These are phyloP conservation scores for Yarrowia sp. DNA, from an alignment of 805 yeast species.

Conservation along the genomic window DNA sequence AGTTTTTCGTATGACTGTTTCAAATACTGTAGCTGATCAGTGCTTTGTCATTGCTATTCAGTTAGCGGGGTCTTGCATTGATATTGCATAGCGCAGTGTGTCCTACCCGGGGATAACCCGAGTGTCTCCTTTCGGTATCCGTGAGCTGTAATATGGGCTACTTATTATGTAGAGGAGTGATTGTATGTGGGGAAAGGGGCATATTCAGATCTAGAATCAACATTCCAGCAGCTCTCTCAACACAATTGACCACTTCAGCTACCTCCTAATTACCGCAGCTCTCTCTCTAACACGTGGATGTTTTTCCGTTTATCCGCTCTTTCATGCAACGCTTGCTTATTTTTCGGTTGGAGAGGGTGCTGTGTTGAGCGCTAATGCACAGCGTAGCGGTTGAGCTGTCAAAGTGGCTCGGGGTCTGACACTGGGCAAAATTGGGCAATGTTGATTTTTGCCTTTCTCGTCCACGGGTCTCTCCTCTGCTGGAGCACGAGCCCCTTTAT, in stretches of 20 bases:
- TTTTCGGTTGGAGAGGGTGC: slow-evolving; percentile 3
- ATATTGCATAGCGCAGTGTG: not conserved
- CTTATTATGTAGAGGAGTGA: too few relatives aligned
- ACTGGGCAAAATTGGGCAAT: not conserved
- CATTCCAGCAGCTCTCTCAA: too few relatives aligned
- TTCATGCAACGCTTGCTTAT: slow-evolving; percentile 9
- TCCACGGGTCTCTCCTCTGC: not conserved
- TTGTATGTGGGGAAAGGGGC: too few relatives aligned
- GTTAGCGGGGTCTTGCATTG: not conserved
- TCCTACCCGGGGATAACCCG: not conserved
- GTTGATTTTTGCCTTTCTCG: not conserved
- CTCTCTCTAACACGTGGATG: slow-evolving; percentile 11
- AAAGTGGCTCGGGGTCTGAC: not conserved
- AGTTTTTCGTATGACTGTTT: not conserved
- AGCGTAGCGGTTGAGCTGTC: slow-evolving; percentile 17
- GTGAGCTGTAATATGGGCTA: too few relatives aligned
- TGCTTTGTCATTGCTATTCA: not conserved
- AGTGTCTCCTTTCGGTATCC: not conserved
- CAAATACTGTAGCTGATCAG: not conserved
- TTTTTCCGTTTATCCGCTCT: slow-evolving; percentile 24
- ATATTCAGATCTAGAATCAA: not conserved
- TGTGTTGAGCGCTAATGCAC: slow-evolving; percentile 24
- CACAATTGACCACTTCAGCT: too few relatives aligned
- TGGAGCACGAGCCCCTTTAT: slow-evolving; percentile 4
- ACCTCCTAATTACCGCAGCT: too few relatives aligned